Conservation (phyloP, 208 protist species). For the Angomonas ambiguus region DNA sequence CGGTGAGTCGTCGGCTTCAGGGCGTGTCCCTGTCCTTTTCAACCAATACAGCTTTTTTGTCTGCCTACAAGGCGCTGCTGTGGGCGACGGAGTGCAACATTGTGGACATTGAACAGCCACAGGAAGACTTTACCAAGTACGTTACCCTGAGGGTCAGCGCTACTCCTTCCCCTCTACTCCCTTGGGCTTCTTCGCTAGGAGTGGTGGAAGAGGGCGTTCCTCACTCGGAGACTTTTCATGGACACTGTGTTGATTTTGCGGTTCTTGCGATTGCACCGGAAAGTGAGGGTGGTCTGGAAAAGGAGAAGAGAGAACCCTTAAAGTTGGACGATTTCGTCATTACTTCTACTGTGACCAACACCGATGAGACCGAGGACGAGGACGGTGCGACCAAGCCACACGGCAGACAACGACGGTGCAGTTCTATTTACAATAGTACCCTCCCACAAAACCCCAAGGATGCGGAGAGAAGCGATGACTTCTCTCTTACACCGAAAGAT, state of each 20-base stretch:
- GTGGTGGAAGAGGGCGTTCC: background rate
- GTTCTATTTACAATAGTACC: slow-evolving; percentile 62
- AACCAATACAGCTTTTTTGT: slow-evolving; percentile 65
- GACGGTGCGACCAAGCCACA: slow-evolving; percentile 13
- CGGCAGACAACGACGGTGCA: slow-evolving; percentile 25
- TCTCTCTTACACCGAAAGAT: slow-evolving; percentile 9
- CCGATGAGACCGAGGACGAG: slow-evolving; percentile 4
- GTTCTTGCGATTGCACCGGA: slow-evolving; percentile 30
- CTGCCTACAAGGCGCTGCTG: slow-evolving; percentile 74
- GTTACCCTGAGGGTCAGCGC: slow-evolving; percentile 51
- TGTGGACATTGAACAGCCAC: slow-evolving; percentile 25
- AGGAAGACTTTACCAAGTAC: slow-evolving; percentile 18
- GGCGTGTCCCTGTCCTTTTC: slow-evolving; percentile 67
- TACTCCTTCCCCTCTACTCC: slow-evolving; percentile 45
- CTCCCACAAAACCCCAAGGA: slow-evolving; percentile 14
- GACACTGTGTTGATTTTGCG: slow-evolving; percentile 52
- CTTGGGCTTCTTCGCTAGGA: slow-evolving; percentile 50
- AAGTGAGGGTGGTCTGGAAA: slow-evolving; percentile 18
- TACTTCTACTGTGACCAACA: slow-evolving; percentile 14
- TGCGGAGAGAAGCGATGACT: slow-evolving; percentile 9
- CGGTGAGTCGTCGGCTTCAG: slow-evolving; percentile 48
- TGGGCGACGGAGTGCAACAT: slow-evolving; percentile 85
- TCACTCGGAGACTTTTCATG: slow-evolving; percentile 36
- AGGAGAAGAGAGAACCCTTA: slow-evolving; percentile 29
- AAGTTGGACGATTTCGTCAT: slow-evolving; percentile 68